These are phyloP conservation scores for Taphrina betulina DNA, from an alignment of 1,139 yeast genomes.

Conservation along the genomic window DNA sequence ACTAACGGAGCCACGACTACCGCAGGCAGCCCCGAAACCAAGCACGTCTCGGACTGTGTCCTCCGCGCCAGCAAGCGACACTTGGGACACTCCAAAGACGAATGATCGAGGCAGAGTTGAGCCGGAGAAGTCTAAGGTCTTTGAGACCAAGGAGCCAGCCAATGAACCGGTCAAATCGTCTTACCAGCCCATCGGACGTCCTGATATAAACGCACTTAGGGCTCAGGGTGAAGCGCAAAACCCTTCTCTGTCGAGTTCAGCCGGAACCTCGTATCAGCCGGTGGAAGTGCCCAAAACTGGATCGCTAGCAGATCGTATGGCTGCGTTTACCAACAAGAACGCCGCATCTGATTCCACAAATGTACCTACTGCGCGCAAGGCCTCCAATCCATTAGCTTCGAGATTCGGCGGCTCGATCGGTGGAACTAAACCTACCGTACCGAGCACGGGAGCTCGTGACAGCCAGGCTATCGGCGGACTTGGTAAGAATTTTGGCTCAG, in stretches of 20 bases:
- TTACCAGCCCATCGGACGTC: conserved; percentile 60
- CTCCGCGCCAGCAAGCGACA: background rate
- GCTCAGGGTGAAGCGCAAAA: conserved; percentile 45
- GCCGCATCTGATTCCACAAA: conserved; percentile 31
- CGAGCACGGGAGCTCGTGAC: conserved; percentile 58
- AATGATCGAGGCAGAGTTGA: background rate
- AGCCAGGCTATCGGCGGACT: conserved; percentile 63
- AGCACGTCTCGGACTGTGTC: conserved; percentile 28
- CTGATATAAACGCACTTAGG: conserved; percentile 53
- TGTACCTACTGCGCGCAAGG: conserved; percentile 14
- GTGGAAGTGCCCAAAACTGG: conserved; percentile 31
- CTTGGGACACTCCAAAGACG: conserved; percentile 29
- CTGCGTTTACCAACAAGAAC: conserved; percentile 33
- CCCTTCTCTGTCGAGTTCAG: conserved; percentile 39
- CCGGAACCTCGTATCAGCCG: conserved; percentile 38
- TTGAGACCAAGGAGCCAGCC: conserved; percentile 42
- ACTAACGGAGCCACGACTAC: conserved; percentile 37
- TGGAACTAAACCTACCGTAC: conserved; percentile 45
- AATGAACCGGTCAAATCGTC: conserved; percentile 46
- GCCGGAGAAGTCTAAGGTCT: conserved; percentile 56
- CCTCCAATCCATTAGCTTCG: conserved; percentile 32
- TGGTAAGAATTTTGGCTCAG: conserved; percentile 66
- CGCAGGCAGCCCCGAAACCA: conserved; percentile 41
- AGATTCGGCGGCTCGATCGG: conserved; percentile 36
- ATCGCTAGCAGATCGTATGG: conserved; percentile 41